phyloP scores from a whole-genome alignment of 306 rosid species.

The Betula pendula region DNA sequence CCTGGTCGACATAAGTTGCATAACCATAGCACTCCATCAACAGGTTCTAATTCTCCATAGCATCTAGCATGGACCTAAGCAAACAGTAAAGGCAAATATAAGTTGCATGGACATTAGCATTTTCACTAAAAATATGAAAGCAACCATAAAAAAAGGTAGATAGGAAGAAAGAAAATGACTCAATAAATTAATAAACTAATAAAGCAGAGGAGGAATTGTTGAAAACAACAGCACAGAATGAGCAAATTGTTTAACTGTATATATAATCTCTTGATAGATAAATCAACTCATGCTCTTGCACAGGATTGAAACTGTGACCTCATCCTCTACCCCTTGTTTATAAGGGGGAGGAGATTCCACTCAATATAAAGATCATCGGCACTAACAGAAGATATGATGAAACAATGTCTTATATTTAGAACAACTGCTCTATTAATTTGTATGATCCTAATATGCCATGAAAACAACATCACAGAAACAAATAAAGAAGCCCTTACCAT shows the following conservation, averaged over 20 bases:
- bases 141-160: slow-evolving; percentile 9
- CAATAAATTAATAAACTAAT: slow-evolving; percentile 22
- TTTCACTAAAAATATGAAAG: slow-evolving; percentile 11
- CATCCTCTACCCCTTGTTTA: not conserved
- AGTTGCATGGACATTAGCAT: not conserved
- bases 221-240: not conserved
- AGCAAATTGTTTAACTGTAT: slow-evolving; percentile 5
- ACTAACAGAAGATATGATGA: not conserved
- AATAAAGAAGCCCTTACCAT: slow-evolving; percentile 58
- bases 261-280: not conserved
- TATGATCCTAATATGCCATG: slow-evolving; percentile 10
- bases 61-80: slow-evolving; percentile 93
- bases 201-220: slow-evolving; percentile 14
- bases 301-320: not conserved
- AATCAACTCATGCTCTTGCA: not conserved
- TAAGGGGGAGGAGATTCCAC: not conserved
- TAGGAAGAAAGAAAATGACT: not conserved
- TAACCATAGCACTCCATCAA: slow-evolving; percentile 86
- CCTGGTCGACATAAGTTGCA: slow-evolving; percentile 94
- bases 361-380: not conserved
- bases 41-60: slow-evolving; percentile 93
- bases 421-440: not conserved
- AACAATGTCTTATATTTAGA: not conserved
- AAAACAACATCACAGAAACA: not conserved
- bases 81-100: slow-evolving; percentile 7